Evolutionary conservation across 1,284 basidiomycete species (phyloP).

Genomic region (Meripilus lineatus): DNA sequence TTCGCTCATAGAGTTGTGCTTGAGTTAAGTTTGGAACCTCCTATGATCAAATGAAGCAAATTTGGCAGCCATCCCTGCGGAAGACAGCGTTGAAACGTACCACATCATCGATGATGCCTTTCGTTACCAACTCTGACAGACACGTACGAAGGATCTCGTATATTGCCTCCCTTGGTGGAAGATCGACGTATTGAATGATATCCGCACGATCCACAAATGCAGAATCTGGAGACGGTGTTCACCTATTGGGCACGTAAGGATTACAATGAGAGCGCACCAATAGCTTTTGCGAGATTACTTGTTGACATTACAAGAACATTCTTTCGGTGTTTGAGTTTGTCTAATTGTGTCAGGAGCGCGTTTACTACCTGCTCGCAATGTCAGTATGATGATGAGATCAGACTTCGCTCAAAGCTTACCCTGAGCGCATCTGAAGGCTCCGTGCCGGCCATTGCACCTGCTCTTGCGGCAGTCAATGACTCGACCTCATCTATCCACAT

Average conservation of each 20-base stretch:
- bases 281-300: slow-evolving; percentile 91
- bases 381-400: not conserved
- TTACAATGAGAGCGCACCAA: slow-evolving; percentile 54
- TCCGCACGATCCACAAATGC: slow-evolving; percentile 98
- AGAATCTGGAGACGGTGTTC: slow-evolving; percentile 50
- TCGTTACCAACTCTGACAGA: slow-evolving; percentile 73
- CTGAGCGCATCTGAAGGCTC: slow-evolving; percentile 96
- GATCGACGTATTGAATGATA: slow-evolving; percentile 91
- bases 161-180: slow-evolving; percentile 85
- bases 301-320: slow-evolving; percentile 97
- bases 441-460: slow-evolving; percentile 89
- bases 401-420: slow-evolving; percentile 47
- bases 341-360: slow-evolving; percentile 93
- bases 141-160: slow-evolving; percentile 92
- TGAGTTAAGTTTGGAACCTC: slow-evolving; percentile 57
- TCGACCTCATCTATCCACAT: slow-evolving; percentile 84
- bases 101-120: slow-evolving; percentile 60
- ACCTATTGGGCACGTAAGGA: not conserved
- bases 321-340: slow-evolving; percentile 89
- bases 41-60: slow-evolving; percentile 32
- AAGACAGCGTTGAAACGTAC: slow-evolving; percentile 34
- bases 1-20: slow-evolving; percentile 53
- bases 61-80: slow-evolving; percentile 1
- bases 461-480: slow-evolving; percentile 88
- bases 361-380: slow-evolving; percentile 87